Base-by-base conservation (phyloP, 2,329 filamentous ascomycete species). In the Colletotrichum cordylinicola region DNA sequence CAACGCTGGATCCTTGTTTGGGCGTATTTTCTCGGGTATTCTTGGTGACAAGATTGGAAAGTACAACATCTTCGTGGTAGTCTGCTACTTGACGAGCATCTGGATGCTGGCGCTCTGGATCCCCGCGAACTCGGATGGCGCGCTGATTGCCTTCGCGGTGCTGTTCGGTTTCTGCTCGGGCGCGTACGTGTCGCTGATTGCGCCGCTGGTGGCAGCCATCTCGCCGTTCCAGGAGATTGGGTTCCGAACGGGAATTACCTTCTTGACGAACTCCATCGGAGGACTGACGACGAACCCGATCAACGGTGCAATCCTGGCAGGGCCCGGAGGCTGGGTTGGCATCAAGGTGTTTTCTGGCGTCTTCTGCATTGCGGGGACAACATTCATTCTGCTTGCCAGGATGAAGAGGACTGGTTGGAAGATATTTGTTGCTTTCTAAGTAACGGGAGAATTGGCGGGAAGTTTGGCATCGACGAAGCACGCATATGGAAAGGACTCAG, bases 241-340 rank as follows among this genome's bases (percentile, higher is more conserved):
- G 2, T 86, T 90, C 13, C 85, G 90, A 1, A 82, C 78, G 5
- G 85, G 85, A 2, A 79, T 85, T 1, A 77, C 83, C 6, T 93
- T 92, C 79, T 87, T 88, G 4, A 81, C 90, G n/a, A 84, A 89
- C 18, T 87, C 89, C 3, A 82, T 94, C 43, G 88, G 88, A 0
- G 91, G 90, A 4, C 82, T 94, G 18, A 88, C 89, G 3, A 89
- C 90, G 0, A 90, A 86, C 71, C 91, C 91, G 0, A 91, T 93
- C 77, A 89, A 85, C 1, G 91, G 91, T 0, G 86, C 87, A 1
- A 85, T 86, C 61, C 66, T 86, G 3, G 78, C 82, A 1, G 75
- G 61, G 2, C 75, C 80, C 0, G 74, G 80, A 6, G 81, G 81
- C 8, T 86, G 82, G 80, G 61, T 80, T 0, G 83, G 82, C 4